Evolutionary conservation across 345 rosid genomes (phyloP), one percentile per base, ranked within the genome.

Genomic region (Hibiscus tridactylites): DNA sequence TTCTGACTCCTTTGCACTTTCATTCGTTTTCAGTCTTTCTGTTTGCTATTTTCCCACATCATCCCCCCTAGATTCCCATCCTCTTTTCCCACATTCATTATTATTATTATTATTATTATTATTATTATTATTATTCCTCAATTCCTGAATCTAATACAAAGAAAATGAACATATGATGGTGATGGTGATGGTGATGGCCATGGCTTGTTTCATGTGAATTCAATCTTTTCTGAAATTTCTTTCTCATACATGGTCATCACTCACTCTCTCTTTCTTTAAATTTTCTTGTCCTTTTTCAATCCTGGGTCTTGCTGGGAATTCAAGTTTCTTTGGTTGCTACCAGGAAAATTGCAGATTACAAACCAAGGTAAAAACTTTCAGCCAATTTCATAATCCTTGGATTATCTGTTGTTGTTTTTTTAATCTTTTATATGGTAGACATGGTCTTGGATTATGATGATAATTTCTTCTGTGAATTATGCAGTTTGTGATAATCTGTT

Each of bases 101-200:
- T 8, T 17, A 2, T 56, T 56, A 10, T 54, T 33, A 5, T 66
- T 49, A 9, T 29, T 39, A 1, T 21, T 21, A 21, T 21, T 21
- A 21, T 21, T 21, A 21, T 21, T 21, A 21, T 21, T 21, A 21
- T 21, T 21, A 21, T 21, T 21, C 21, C 21, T 21, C 21, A 21
- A 21, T 21, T 21, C 19, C 11, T 39, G 46, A 33, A 33, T 31
- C 2, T 33, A 19, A 19, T 5, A 28, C 29, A 33, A 53, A 37
- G 6, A 63, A 46, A 33, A 35, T 24, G 12, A 24, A 2, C 72
- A 57, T 28, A 26, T 61, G 65, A 61, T 61, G 65, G 21, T 57
- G 73, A 68, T 68, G 71, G 73, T 61, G 65, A 61, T 61, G 65
- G 21, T 57, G 73, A 68, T 68, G 71, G 73, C 35, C 76, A 68